A percentile compares a stretch with the other conserved stretches of the same genome.
These are phyloP conservation scores for Mortierella sp. DNA, from an alignment of 371 early-diverging fungal genomes.

Conservation along the genomic window DNA sequence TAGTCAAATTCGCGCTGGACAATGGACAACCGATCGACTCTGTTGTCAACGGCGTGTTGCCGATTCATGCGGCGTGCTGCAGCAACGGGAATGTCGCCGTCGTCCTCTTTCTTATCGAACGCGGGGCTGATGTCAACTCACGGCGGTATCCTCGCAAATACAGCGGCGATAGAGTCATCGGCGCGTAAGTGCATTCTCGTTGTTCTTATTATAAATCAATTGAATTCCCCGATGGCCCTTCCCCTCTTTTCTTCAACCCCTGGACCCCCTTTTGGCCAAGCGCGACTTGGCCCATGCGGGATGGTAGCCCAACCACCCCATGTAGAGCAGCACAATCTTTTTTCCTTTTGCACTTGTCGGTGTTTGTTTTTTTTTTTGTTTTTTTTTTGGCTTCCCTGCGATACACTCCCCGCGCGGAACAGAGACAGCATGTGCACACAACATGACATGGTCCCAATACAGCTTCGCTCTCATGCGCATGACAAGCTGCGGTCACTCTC, in stretches of 20 bases:
- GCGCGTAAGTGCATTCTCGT: constrained; percentile 33
- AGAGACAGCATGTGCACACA: constrained; percentile 12
- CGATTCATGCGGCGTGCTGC: constrained; percentile 80
- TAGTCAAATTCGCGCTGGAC: constrained; percentile 80
- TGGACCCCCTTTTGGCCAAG: background rate
- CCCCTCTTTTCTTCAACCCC: background rate
- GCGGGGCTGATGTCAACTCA: constrained; percentile 81
- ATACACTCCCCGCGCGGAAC: background rate
- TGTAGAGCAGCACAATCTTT: background rate
- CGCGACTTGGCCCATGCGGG: constrained; percentile 24
- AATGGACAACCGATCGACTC: constrained; percentile 82
- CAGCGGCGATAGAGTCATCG: constrained; percentile 45
- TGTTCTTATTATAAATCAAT: background rate
- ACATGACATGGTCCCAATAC: background rate
- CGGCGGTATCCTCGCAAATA: constrained; percentile 61
- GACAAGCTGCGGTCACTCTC: background rate
- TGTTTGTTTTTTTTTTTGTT: background rate
- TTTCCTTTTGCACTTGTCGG: background rate
- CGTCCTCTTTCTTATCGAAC: constrained; percentile 79
- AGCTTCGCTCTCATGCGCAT: constrained; percentile 7
- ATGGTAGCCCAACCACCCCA: background rate
- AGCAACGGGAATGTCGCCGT: constrained; percentile 74
- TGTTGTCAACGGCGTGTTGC: constrained; percentile 78
- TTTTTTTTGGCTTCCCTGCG: constrained; percentile 2
- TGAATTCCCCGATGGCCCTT: background rate